phyloP scores from a whole-genome alignment of 768 basidiomycete genomes.

The Lactarius evosmus region DNA sequence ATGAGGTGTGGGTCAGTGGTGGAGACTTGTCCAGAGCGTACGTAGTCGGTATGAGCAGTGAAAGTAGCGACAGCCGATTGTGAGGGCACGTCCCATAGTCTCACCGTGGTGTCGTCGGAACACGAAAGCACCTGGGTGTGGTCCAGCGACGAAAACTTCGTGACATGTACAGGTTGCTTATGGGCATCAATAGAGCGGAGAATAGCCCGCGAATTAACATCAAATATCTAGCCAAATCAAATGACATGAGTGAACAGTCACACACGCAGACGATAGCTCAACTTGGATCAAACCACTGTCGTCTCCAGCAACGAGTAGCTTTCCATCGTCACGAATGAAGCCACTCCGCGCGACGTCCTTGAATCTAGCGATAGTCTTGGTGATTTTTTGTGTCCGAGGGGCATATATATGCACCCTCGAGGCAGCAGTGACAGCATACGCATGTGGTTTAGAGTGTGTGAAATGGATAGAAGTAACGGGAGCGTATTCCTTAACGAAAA shows the following conservation, averaged over 20 bases:
- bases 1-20: slow-evolving; percentile 78
- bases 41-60: slow-evolving; percentile 88
- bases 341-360: slow-evolving; percentile 93
- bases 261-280: slow-evolving; percentile 15
- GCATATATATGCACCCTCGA: slow-evolving; percentile 94
- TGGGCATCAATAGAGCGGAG: slow-evolving; percentile 89
- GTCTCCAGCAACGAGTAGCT: slow-evolving; percentile 91
- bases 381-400: slow-evolving; percentile 92
- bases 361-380: slow-evolving; percentile 94
- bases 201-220: slow-evolving; percentile 87
- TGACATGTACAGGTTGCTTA: slow-evolving; percentile 94
- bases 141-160: slow-evolving; percentile 80
- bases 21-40: slow-evolving; percentile 88
- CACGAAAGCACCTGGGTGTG: slow-evolving; percentile 88
- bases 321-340: slow-evolving; percentile 87
- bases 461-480: slow-evolving; percentile 95
- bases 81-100: slow-evolving; percentile 93
- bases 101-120: slow-evolving; percentile 93
- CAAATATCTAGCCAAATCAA: slow-evolving; percentile 63
- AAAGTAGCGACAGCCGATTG: slow-evolving; percentile 78
- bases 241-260: slow-evolving; percentile 6
- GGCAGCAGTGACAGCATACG: slow-evolving; percentile 94
- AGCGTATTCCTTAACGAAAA: slow-evolving; percentile 96
- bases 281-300: slow-evolving; percentile 88
- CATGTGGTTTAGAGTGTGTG: slow-evolving; percentile 79